phyloP scores from a whole-genome alignment of 164 flowering plant genomes.

The Kingdonia uniflora region DNA sequence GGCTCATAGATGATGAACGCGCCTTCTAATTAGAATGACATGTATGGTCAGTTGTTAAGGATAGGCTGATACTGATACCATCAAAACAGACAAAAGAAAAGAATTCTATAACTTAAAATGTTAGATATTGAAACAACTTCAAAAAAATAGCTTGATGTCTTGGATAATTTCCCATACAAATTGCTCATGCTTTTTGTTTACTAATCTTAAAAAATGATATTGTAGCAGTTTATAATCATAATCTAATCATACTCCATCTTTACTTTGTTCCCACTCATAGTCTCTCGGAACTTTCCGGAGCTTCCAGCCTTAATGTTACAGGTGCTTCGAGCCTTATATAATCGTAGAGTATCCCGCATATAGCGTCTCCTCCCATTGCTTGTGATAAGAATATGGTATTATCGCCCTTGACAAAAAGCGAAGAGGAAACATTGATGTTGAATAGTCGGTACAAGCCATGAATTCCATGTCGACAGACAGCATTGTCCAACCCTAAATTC shows the following conservation, averaged over 20 bases:
- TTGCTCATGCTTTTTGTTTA: not conserved
- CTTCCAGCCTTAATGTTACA: constrained; percentile 12
- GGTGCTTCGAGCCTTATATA: constrained; percentile 47
- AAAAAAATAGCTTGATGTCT: too few species aligned
- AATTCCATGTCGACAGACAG: constrained; percentile 43
- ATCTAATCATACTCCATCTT: not conserved
- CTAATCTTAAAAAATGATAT: not conserved
- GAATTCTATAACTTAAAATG: too few species aligned
- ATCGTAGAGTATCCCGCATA: constrained; percentile 42
- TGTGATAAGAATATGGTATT: constrained; percentile 38
- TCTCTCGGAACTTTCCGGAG: not conserved
- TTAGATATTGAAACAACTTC: too few species aligned
- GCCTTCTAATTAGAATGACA: too few species aligned
- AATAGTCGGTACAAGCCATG: constrained; percentile 43
- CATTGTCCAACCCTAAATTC: constrained; percentile 33
- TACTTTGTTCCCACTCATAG: not conserved
- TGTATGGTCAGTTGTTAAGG: too few species aligned
- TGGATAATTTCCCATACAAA: not conserved
- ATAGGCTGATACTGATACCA: too few species aligned
- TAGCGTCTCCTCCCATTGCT: constrained; percentile 33
- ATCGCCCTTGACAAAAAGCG: constrained; percentile 29
- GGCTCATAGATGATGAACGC: too few species aligned
- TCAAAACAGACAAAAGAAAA: too few species aligned
- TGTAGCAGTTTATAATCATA: not conserved
- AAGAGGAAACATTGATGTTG: constrained; percentile 26